A percentile compares a stretch with the other conserved stretches of the same genome.
Conservation (phyloP, 2,329 filamentous ascomycete genomes). For the Madurella mycetomatis region DNA sequence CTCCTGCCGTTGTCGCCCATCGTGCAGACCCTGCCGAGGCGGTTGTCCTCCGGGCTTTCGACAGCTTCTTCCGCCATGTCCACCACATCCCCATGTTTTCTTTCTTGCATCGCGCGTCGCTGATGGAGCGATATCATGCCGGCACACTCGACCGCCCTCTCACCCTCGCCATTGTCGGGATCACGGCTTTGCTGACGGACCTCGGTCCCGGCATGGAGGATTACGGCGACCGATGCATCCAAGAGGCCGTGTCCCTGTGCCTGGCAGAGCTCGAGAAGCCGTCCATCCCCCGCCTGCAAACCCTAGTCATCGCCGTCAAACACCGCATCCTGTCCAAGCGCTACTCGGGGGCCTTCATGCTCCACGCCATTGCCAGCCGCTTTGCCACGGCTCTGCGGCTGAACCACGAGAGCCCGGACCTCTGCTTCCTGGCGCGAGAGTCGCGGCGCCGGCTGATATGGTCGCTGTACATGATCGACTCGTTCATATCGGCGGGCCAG, state of each 20-base stretch:
- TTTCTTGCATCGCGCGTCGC: conserved; percentile 54
- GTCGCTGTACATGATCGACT: conserved; percentile 46
- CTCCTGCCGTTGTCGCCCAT: conserved; percentile 19
- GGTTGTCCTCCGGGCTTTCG: conserved; percentile 49
- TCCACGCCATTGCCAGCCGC: conserved; percentile 42
- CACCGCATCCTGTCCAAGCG: conserved; percentile 43
- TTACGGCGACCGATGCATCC: conserved; percentile 51
- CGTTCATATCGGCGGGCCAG: conserved; percentile 43
- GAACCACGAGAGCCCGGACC: conserved; percentile 44
- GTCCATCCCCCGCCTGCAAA: conserved; percentile 52
- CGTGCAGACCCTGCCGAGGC: conserved; percentile 42
- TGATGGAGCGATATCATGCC: conserved; percentile 55
- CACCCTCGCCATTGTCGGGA: conserved; percentile 51
- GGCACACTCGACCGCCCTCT: conserved; percentile 53
- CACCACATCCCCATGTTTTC: conserved; percentile 57
- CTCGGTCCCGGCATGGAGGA: conserved; percentile 49
- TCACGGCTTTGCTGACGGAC: conserved; percentile 53
- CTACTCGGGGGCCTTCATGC: conserved; percentile 45
- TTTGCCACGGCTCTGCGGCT: conserved; percentile 47
- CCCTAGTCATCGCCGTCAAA: conserved; percentile 43
- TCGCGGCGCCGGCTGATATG: conserved; percentile 45
- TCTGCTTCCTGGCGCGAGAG: conserved; percentile 42
- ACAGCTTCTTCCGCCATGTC: conserved; percentile 54
- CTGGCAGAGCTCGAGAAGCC: conserved; percentile 51
- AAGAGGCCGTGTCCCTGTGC: conserved; percentile 51